Evolutionary conservation across 2,329 filamentous ascomycete species (phyloP), one percentile per base, ranked within the genome.

Genomic region (Aspergillus sp.): DNA sequence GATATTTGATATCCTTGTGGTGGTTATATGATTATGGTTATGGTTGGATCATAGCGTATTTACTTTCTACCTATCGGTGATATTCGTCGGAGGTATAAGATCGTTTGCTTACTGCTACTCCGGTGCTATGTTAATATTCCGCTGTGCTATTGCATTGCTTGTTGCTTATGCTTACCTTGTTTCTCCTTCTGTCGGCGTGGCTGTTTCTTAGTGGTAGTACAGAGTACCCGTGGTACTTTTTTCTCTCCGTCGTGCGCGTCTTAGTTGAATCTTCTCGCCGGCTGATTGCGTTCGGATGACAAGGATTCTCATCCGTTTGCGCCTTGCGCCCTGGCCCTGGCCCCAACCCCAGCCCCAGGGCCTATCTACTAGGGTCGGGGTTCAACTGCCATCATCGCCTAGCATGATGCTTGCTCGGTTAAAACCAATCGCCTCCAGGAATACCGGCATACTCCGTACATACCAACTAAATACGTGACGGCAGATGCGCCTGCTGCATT

Each of bases 1-100:
- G 53, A 47, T 61, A 23, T 49, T 27, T 27, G 25, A 27, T 30
- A 54, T 48, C 15, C 53, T 56, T 41, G 11, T 49, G 36, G 13
- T 44, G 23, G 5, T 38, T n/a, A 21, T 15, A 48, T 53, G 19
- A 30, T 38, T 38, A 42, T 2, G 30, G 7, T 25, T 25, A 1
- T 25, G 23, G 23, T 25, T 25, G 23, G 23, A 25, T 25, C 23
- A 27, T 8, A 27, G n/a, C 48, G 21, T 32, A 11, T 44, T 30
- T 17, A 41, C 8, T 59, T 11, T 21, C 11, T 23, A 11, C n/a
- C 5, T 50, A 25, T 53, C 32, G 32, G 32, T 36, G 32, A 15
- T 36, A 36, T 36, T 36, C 11, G 32, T 36, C 32, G 32, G 32
- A 27, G 44, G 19, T 39, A 36, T 30, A 5, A 36, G 49, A 8